Evolutionary conservation across 768 basidiomycete genomes (phyloP).

Genomic region (Hydnomerulius pinastri): DNA sequence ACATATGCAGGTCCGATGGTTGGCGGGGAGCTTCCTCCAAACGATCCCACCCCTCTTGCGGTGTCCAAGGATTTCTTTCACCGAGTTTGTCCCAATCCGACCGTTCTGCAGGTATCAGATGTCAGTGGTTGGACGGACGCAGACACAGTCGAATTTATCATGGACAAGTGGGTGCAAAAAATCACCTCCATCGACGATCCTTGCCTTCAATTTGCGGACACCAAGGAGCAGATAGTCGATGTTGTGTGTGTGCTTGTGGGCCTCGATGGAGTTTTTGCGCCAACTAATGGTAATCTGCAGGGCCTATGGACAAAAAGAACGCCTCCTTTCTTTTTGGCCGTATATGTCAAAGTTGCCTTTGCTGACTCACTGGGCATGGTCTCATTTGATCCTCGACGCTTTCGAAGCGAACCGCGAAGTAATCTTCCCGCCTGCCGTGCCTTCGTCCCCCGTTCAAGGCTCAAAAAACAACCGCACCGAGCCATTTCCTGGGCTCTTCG

Average conservation of each 20-base stretch:
- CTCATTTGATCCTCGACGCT: constrained; percentile 31
- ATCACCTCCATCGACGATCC: constrained; percentile 35
- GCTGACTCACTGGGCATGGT: constrained; percentile 38
- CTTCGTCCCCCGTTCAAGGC: constrained; percentile 4
- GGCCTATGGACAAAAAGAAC: constrained; percentile 28
- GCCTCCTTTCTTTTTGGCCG: constrained; percentile 36
- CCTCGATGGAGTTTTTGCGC: neutral
- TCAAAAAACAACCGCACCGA: constrained; percentile 10
- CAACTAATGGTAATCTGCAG: constrained; percentile 17
- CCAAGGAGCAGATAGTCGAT: constrained; percentile 17
- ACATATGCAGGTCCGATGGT: constrained; percentile 36
- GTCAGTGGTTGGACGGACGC: constrained; percentile 20
- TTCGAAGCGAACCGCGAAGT: constrained; percentile 19
- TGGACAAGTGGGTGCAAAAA: constrained; percentile 38
- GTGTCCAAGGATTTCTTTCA: constrained; percentile 39
- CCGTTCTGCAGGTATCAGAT: constrained; percentile 30
- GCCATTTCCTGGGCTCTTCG: constrained; percentile 41
- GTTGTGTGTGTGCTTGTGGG: constrained; percentile 11
- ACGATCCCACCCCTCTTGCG: constrained; percentile 31
- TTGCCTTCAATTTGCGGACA: constrained; percentile 39
- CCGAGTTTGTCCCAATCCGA: constrained; percentile 37
- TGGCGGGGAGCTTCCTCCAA: constrained; percentile 36
- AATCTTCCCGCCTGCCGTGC: constrained; percentile 20
- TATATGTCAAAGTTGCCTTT: constrained; percentile 34
- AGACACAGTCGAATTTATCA: constrained; percentile 30